These are phyloP conservation scores for Fusarium sp. DNA, from an alignment of 2,329 filamentous ascomycete genomes.

Conservation along the genomic window DNA sequence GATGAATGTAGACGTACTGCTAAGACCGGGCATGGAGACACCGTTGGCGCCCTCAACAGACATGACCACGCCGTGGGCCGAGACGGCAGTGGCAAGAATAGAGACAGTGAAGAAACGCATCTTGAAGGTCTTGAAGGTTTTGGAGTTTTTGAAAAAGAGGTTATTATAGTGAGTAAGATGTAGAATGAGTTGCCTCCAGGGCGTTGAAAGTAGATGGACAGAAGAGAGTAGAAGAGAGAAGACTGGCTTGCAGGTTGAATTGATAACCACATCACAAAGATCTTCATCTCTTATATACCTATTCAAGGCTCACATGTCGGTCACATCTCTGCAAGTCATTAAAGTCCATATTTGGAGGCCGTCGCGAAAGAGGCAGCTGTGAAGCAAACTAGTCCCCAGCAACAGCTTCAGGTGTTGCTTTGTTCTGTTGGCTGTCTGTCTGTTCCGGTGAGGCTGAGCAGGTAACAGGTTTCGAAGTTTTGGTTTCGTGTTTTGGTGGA, in stretches of 20 bases:
- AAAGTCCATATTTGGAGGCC: neutral
- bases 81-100: conserved; percentile 56
- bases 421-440: neutral
- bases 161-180: neutral
- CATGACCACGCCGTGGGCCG: conserved; percentile 66
- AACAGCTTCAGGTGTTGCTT: conserved; percentile 4
- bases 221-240: neutral
- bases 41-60: conserved; percentile 66
- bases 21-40: conserved; percentile 67
- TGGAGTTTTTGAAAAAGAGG: neutral
- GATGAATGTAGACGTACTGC: conserved; percentile 33
- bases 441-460: conserved; percentile 12
- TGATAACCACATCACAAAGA: neutral
- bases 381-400: neutral
- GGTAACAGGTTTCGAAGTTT: neutral
- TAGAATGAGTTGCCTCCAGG: conserved; percentile 1
- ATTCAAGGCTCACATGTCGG: neutral
- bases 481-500: conserved; percentile 2
- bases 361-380: neutral
- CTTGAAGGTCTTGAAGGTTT: conserved; percentile 12
- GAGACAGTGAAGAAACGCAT: conserved; percentile 46
- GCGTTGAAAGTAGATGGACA: neutral
- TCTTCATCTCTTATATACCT: neutral
- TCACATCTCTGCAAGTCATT: neutral
- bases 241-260: conserved; percentile 2